phyloP scores from a whole-genome alignment of 2,329 filamentous ascomycete species.

The Cyphellophora attinorum region DNA sequence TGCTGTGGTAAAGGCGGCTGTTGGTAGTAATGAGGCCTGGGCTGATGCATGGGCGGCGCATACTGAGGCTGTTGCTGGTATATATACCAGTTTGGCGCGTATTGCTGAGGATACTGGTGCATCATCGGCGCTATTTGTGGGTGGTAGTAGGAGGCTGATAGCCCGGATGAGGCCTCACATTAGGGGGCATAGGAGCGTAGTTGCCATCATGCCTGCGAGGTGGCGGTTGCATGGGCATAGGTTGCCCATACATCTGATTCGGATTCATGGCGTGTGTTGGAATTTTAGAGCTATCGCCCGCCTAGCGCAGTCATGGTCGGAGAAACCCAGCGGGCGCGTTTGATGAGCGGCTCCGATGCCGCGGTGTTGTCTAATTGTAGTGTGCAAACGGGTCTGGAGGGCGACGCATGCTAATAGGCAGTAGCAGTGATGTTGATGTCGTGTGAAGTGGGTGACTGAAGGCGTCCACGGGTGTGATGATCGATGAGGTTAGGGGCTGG shows the following conservation, averaged over 20 bases:
- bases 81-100: conserved; percentile 34
- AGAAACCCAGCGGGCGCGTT: too few relatives aligned
- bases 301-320: background rate
- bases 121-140: conserved; percentile 46
- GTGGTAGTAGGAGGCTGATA: conserved; percentile 49
- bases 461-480: background rate
- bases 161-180: conserved; percentile 48
- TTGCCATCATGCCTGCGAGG: conserved; percentile 36
- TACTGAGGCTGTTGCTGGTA: conserved; percentile 30
- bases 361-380: too few relatives aligned
- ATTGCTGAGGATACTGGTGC: conserved; percentile 36
- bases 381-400: background rate
- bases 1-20: conserved; percentile 33
- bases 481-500: background rate
- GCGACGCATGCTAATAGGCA: background rate
- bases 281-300: conserved; percentile 2
- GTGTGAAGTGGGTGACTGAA: background rate
- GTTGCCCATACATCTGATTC: conserved; percentile 28
- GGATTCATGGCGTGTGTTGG: background rate
- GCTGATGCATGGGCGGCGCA: conserved; percentile 30
- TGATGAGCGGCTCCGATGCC: too few relatives aligned
- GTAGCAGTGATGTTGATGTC: too few relatives aligned
- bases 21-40: conserved; percentile 31
- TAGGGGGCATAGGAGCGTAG: conserved; percentile 34
- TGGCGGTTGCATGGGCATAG: conserved; percentile 39